Evolutionary conservation across 225 moss, liverwort and hornwort species (phyloP).

Genomic region (Straminergon stramineum): DNA sequence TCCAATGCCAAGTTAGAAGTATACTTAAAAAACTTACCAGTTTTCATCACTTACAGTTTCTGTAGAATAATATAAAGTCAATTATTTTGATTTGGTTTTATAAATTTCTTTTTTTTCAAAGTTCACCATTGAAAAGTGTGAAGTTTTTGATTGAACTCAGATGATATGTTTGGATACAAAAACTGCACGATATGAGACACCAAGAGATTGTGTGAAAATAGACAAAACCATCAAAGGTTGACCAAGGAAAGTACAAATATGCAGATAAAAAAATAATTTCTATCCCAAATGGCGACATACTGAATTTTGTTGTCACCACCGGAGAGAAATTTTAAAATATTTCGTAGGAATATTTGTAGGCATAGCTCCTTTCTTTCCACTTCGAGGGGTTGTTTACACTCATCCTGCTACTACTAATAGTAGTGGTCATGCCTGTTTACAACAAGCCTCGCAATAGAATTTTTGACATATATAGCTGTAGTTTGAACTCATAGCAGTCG

Average conservation of each 20-base stretch:
- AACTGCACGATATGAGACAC: background rate
- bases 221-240: background rate
- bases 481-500: background rate
- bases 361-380: background rate
- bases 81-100: background rate
- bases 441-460: background rate
- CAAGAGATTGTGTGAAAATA: background rate
- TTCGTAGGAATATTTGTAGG: rapidly evolving
- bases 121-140: too few species aligned
- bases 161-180: background rate
- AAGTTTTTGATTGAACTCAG: background rate
- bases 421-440: background rate
- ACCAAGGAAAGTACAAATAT: background rate
- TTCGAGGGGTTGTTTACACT: background rate
- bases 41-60: too few species aligned
- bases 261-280: background rate
- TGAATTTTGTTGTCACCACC: background rate
- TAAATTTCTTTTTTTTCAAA: background rate
- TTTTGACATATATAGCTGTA: background rate
- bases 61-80: background rate
- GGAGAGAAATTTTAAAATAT: background rate
- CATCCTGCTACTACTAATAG: background rate
- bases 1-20: rapidly evolving
- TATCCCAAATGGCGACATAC: background rate
- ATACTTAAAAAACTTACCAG: background rate